Conservation (phyloP, 805 yeast genomes). For the Candida nemodendra region DNA sequence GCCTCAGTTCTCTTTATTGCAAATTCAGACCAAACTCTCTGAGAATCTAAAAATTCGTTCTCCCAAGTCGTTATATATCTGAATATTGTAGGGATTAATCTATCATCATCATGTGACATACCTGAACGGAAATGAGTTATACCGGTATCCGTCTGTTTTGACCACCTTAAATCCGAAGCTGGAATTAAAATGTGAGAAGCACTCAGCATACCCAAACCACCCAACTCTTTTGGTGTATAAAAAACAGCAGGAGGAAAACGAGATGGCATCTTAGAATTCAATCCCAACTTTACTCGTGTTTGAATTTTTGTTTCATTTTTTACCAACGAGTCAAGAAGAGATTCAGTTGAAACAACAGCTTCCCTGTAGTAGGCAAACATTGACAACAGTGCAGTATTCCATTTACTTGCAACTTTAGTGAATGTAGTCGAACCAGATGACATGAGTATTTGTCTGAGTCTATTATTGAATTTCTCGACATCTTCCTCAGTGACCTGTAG, state of each 20-base stretch:
- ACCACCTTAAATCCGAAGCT: conserved; percentile 87
- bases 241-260: conserved; percentile 98
- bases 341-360: conserved; percentile 81
- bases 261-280: conserved; percentile 97
- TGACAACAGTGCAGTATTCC: conserved; percentile 91
- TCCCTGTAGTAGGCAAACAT: conserved; percentile 89
- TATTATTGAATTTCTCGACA: conserved; percentile 73
- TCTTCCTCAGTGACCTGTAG: conserved; percentile 81
- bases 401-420: conserved; percentile 88
- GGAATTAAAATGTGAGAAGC: conserved; percentile 96
- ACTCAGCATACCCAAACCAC: conserved; percentile 97
- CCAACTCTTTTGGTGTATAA: conserved; percentile 94
- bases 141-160: conserved; percentile 91
- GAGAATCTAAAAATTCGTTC: conserved; percentile 89
- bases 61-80: conserved; percentile 96
- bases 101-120: conserved; percentile 77
- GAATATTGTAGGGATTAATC: conserved; percentile 88
- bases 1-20: conserved; percentile 89
- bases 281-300: conserved; percentile 89
- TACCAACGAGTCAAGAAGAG: conserved; percentile 76
- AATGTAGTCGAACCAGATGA: conserved; percentile 95
- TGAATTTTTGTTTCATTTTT: conserved; percentile 92
- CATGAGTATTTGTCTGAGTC: conserved; percentile 88
- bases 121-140: conserved; percentile 93
- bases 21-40: conserved; percentile 97